Evolutionary conservation across 495 filamentous ascomycete species (phyloP).

Genomic region (Penicillium subrubescens): DNA sequence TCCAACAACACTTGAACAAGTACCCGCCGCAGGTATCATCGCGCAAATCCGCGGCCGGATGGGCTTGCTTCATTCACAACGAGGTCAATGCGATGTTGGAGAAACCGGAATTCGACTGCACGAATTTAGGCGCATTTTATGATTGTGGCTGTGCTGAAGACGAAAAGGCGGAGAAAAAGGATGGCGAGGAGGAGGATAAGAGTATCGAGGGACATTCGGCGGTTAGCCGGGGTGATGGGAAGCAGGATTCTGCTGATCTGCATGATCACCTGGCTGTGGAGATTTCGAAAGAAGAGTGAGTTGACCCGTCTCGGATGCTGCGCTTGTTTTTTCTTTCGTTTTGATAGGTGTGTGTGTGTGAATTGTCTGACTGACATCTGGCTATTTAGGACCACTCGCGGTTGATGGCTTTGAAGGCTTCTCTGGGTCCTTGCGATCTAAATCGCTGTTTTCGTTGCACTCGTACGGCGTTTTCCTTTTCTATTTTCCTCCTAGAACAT

Average conservation of each 20-base stretch:
- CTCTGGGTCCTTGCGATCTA: neutral
- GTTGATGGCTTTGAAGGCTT: slow-evolving; percentile 20
- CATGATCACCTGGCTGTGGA: slow-evolving; percentile 35
- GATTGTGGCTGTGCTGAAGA: slow-evolving; percentile 94
- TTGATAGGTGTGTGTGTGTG: neutral
- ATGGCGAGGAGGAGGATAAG: slow-evolving; percentile 10
- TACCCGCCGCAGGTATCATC: slow-evolving; percentile 92
- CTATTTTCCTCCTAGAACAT: neutral
- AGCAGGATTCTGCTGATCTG: slow-evolving; percentile 5
- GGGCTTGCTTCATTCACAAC: slow-evolving; percentile 96
- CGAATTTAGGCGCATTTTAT: slow-evolving; percentile 86
- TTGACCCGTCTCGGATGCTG: slow-evolving; percentile 9
- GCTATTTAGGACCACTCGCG: slow-evolving; percentile 32
- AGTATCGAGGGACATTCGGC: slow-evolving; percentile 11
- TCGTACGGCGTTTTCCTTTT: slow-evolving; percentile 3
- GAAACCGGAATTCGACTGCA: slow-evolving; percentile 86
- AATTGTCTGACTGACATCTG: slow-evolving; percentile 11
- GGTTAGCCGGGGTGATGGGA: slow-evolving; percentile 9
- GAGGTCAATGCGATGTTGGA: slow-evolving; percentile 84
- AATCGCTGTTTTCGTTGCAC: neutral
- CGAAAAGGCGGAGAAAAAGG: slow-evolving; percentile 34
- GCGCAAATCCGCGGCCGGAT: slow-evolving; percentile 79
- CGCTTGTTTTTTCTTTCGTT: slow-evolving; percentile 2
- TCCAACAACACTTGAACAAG: slow-evolving; percentile 75
- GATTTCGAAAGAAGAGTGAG: slow-evolving; percentile 48